Evolutionary conservation across 768 basidiomycete species (phyloP), one percentile per base, ranked within the genome.

Genomic region (Lyophyllum semitale): DNA sequence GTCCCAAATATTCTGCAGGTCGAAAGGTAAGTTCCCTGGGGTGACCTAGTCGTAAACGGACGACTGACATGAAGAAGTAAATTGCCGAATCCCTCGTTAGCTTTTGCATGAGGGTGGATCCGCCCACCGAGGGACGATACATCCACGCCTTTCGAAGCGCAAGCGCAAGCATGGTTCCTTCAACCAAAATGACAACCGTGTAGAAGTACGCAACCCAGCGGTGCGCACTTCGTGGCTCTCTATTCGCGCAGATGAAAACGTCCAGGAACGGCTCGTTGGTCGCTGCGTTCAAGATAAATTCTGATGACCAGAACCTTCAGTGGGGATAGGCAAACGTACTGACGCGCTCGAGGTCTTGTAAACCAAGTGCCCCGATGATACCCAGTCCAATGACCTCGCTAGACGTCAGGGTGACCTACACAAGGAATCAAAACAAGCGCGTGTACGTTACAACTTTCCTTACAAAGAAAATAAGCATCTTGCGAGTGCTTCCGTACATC

Each of bases 221-320:
- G 3, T 49, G 29, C n/a, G 53, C 58, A 17, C 63, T 44, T 4
- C 35, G 44, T 13, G 64, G 67, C 43, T 72, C 71, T 33, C 44
- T 61, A 50, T 71, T 65, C 2, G 69, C 69, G 37, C 71, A 72
- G 46, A 72, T 66, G 54, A 61, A 67, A 4, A 70, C 49, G 12
- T 60, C 66, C 3, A 59, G 61, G n/a, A 63, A 57, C 4, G 71
- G 71, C 17, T 68, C 61, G 46, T 68, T 68, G 3, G 66, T 67
- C 3, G 29, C 71, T 71, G 45, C 18, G 32, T 22, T 11, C 12
- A 33, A 11, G 30, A 17, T 35, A 3, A 22, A 12, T 18, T 13
- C 5, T 5, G 9, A 23, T 23, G 18, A 20, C 2, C 32, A 30
- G 18, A 32, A 7, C 7, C 9, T 48, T 4, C 41, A 12, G 8